Evolutionary conservation across 148 eudicot genomes (phyloP).

Genomic region (Fagopyrum tataricum): DNA sequence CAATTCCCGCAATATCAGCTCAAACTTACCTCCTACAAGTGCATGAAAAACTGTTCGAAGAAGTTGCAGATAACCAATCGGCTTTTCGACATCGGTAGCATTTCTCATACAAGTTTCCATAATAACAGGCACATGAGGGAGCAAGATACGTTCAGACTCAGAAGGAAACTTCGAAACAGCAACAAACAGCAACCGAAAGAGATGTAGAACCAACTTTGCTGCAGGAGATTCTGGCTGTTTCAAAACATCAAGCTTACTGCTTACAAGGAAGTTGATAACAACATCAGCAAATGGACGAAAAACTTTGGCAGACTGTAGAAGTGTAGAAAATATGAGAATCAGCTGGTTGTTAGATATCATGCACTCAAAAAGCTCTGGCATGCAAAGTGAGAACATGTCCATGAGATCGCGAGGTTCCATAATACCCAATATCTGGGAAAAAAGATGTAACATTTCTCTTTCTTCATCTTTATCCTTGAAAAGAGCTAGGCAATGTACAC

Average conservation of each 20-base stretch:
- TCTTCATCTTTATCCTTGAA: slow-evolving; percentile 96
- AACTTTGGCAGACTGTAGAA: slow-evolving; percentile 66
- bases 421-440: slow-evolving; percentile 79
- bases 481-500: slow-evolving; percentile 84
- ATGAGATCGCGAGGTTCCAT: slow-evolving; percentile 97
- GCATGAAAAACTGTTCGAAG: slow-evolving; percentile 95
- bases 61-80: slow-evolving; percentile 87
- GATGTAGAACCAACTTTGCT: slow-evolving; percentile 87
- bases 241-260: slow-evolving; percentile 87
- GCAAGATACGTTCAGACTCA: slow-evolving; percentile 89
- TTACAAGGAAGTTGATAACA: slow-evolving; percentile 85
- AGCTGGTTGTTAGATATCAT: slow-evolving; percentile 88
- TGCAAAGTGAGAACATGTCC: slow-evolving; percentile 96
- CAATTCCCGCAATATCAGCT: slow-evolving; percentile 78
- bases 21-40: slow-evolving; percentile 95
- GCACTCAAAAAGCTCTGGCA: slow-evolving; percentile 98
- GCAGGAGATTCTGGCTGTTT: slow-evolving; percentile 93
- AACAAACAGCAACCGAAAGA: slow-evolving; percentile 65
- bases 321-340: slow-evolving; percentile 73
- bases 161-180: slow-evolving; percentile 84
- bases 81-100: slow-evolving; percentile 82
- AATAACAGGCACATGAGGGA: slow-evolving; percentile 90
- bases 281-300: slow-evolving; percentile 88
- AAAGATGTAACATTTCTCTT: slow-evolving; percentile 82
- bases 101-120: slow-evolving; percentile 95